Conservation (phyloP, 192 early-diverging fungal genomes). For the Gaertneriomyces semiglobifer region DNA sequence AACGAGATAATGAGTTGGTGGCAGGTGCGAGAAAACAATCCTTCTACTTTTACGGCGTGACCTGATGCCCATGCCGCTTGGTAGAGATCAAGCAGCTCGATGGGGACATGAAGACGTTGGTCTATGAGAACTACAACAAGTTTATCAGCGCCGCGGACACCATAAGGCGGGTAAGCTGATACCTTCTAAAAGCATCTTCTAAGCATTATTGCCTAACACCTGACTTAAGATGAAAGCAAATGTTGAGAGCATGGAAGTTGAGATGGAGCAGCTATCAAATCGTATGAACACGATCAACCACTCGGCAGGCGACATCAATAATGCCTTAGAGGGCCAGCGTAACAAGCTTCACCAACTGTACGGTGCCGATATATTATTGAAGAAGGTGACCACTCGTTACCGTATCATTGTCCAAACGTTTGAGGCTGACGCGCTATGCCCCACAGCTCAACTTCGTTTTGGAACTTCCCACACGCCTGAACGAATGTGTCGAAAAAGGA, state of each 20-base stretch:
- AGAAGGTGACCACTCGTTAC: conserved; percentile 45
- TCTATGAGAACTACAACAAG: conserved; percentile 98
- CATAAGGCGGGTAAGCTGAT: conserved; percentile 58
- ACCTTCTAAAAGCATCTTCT: not conserved
- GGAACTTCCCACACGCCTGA: conserved; percentile 75
- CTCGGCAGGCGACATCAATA: conserved; percentile 51
- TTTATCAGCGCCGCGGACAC: conserved; percentile 95
- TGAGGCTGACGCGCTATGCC: not conserved
- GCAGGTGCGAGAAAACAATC: conserved; percentile 43
- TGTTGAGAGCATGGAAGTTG: conserved; percentile 80
- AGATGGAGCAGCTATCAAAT: conserved; percentile 70
- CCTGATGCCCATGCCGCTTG: conserved; percentile 12
- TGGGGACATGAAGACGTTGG: conserved; percentile 94
- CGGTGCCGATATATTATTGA: conserved; percentile 66
- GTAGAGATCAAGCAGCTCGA: conserved; percentile 82
- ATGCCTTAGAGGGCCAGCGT: conserved; percentile 60
- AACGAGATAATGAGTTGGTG: conserved; percentile 71
- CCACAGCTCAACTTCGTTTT: conserved; percentile 79
- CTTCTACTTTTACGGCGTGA: not conserved
- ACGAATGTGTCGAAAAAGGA: conserved; percentile 51
- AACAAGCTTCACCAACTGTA: conserved; percentile 70
- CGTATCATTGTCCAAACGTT: not conserved
- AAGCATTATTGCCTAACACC: not conserved
- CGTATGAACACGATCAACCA: conserved; percentile 66
- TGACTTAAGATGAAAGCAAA: conserved; percentile 70